Evolutionary conservation across 164 flowering plant species (phyloP).

Genomic region (Hamamelis virginiana): DNA sequence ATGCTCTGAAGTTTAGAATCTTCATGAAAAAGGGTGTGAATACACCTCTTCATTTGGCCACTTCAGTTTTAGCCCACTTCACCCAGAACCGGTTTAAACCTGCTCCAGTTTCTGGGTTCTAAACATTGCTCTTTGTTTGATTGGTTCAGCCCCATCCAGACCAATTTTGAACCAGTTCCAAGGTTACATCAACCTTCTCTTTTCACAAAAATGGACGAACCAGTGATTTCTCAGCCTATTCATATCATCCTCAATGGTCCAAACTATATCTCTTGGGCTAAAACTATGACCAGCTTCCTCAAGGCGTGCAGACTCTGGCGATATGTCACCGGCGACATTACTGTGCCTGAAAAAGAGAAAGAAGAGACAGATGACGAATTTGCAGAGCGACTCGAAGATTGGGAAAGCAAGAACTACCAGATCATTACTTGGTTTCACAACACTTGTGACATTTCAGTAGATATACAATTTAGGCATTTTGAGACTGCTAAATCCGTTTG

Average conservation of each 20-base stretch:
- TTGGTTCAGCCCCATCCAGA: no score
- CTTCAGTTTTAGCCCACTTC: no score
- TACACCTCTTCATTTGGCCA: no score
- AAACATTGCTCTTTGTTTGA: no score
- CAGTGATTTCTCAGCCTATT: no score
- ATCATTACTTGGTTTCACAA: not conserved
- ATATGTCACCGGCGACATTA: not conserved
- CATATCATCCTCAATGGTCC: not conserved
- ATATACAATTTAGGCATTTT: not conserved
- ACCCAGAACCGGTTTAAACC: no score
- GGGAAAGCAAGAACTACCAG: conserved; percentile 1
- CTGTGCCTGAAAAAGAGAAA: not conserved
- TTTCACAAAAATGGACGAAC: no score
- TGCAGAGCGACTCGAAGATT: not conserved
- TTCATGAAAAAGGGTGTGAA: no score
- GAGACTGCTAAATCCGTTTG: not conserved
- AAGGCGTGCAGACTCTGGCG: not conserved
- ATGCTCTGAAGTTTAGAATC: no score
- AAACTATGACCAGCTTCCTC: not conserved
- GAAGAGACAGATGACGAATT: not conserved
- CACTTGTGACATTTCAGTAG: not conserved
- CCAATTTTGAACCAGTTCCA: no score
- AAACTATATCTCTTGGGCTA: not conserved
- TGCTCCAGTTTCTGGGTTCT: no score
- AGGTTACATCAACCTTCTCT: no score